Evolutionary conservation across 1,139 yeast species (phyloP).

Genomic region (Taphrina flavorubra): DNA sequence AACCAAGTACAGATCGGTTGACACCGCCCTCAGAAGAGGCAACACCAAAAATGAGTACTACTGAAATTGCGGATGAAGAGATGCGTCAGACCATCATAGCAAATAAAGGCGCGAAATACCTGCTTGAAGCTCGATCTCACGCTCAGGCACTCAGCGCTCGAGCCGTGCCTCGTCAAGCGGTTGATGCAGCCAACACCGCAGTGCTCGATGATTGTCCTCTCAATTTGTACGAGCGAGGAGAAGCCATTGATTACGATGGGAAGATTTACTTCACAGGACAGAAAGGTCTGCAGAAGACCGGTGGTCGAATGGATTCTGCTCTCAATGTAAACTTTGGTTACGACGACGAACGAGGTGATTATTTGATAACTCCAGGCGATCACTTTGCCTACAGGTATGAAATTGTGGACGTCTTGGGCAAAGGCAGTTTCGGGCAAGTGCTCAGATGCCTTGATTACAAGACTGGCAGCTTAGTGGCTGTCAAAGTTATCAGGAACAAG

Average conservation of each 20-base stretch:
- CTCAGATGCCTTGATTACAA: constrained; percentile 73
- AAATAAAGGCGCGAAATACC: constrained; percentile 22
- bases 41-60: constrained; percentile 2
- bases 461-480: constrained; percentile 63
- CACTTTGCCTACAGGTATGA: constrained; percentile 80
- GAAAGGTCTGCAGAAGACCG: constrained; percentile 46
- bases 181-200: neutral
- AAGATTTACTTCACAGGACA: constrained; percentile 55
- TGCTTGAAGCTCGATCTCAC: constrained; percentile 15
- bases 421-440: constrained; percentile 86
- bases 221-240: constrained; percentile 62
- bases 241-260: constrained; percentile 54
- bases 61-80: constrained; percentile 36
- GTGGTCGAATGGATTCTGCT: constrained; percentile 56
- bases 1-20: neutral
- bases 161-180: constrained; percentile 21
- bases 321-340: constrained; percentile 64
- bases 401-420: constrained; percentile 66
- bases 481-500: constrained; percentile 77
- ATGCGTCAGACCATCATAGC: constrained; percentile 20
- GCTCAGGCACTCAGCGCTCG: constrained; percentile 20
- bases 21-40: neutral
- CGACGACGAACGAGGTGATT: constrained; percentile 73
- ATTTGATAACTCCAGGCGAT: constrained; percentile 63
- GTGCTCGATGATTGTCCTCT: constrained; percentile 46